phyloP scores from a whole-genome alignment of 2,329 filamentous ascomycete genomes.

The Colletotrichum sp. region DNA sequence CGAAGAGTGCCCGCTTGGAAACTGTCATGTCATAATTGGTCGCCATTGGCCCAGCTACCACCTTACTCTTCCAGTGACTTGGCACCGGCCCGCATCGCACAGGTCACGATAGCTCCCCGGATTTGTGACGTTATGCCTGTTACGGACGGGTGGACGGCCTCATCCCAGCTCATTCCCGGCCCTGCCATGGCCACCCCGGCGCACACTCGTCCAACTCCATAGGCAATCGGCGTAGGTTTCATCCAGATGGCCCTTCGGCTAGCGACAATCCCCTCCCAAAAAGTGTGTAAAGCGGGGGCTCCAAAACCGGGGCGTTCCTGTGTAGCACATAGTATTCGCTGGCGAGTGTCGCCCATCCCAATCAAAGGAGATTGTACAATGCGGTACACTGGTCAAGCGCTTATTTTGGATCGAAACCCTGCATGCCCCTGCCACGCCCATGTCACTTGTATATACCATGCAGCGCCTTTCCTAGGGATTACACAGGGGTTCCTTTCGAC shows the following conservation, averaged over 20 bases:
- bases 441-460: not conserved
- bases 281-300: constrained; percentile 2
- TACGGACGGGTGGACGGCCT: not conserved
- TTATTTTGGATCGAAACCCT: not conserved
- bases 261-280: not conserved
- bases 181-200: not conserved
- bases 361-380: constrained; percentile 16
- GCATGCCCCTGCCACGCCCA: not conserved
- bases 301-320: not conserved
- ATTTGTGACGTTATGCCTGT: constrained; percentile 1
- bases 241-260: not conserved
- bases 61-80: constrained; percentile 12
- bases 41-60: not conserved
- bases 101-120: not conserved
- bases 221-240: not conserved
- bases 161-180: not conserved
- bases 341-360: constrained; percentile 2
- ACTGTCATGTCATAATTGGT: not conserved
- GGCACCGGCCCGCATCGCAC: constrained; percentile 2
- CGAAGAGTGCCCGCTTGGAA: not conserved
- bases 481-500: not conserved
- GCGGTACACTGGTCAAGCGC: not conserved
- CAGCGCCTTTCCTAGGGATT: not conserved
- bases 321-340: not conserved
- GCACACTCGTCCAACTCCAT: not conserved